Percentiles rank a stretch among this genome's conserved stretches.
Conservation (phyloP, 2,329 filamentous ascomycete species). For the Talaromyces sp. region DNA sequence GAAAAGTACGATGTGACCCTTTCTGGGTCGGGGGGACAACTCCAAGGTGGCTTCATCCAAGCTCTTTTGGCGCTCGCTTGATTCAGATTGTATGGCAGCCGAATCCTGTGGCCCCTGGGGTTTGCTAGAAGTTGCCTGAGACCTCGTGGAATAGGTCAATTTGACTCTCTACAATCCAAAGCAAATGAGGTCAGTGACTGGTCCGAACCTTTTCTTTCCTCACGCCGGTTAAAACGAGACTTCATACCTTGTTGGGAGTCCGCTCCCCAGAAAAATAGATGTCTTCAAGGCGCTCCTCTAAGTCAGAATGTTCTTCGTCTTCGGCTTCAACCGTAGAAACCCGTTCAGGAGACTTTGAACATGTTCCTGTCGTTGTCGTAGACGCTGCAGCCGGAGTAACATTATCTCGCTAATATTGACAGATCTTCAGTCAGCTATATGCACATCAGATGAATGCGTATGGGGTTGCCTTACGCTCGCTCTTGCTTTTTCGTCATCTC, state of each 20-base stretch:
- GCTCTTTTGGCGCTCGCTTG: background rate
- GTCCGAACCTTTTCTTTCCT: background rate
- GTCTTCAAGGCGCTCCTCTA: background rate
- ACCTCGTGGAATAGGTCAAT: background rate
- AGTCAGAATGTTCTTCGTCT: background rate
- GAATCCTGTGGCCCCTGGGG: background rate
- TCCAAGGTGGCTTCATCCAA: background rate
- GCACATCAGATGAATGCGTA: background rate
- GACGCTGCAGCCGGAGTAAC: background rate
- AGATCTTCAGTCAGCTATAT: background rate
- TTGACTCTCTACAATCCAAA: background rate
- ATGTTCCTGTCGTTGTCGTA: background rate
- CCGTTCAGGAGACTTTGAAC: background rate
- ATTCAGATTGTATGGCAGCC: background rate
- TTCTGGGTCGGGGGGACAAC: background rate
- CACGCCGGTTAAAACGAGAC: background rate
- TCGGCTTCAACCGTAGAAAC: background rate
- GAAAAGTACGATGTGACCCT: background rate
- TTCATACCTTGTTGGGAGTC: background rate
- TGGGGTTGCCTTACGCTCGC: background rate
- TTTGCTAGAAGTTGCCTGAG: background rate
- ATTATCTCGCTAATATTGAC: background rate
- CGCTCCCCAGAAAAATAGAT: background rate
- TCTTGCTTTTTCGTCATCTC: background rate
- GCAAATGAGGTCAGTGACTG: background rate